Evolutionary conservation across 768 basidiomycete genomes (phyloP).

Genomic region (Lentinula lateritia): DNA sequence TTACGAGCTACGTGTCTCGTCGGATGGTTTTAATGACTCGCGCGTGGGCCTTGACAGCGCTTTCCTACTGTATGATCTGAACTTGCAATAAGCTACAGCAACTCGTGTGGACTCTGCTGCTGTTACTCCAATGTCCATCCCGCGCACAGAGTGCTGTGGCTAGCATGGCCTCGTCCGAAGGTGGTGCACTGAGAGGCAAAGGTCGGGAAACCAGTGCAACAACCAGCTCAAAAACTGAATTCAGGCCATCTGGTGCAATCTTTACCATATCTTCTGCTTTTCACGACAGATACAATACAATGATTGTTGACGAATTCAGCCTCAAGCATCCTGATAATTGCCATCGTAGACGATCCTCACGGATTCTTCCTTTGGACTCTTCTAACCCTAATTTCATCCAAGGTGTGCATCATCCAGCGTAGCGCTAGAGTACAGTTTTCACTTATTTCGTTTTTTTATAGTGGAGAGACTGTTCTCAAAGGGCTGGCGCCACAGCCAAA

Average conservation of each 20-base stretch:
- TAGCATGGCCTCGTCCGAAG: constrained; percentile 13
- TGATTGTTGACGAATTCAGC: constrained; percentile 31
- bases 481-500: constrained; percentile 54
- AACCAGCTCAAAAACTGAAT: background rate
- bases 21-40: no score
- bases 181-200: background rate
- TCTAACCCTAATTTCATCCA: constrained; percentile 29
- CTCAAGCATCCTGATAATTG: constrained; percentile 38
- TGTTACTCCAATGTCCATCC: background rate
- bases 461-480: constrained; percentile 46
- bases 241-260: background rate
- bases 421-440: background rate
- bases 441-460: constrained; percentile 14
- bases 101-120: background rate
- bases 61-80: no score
- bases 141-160: constrained; percentile 3
- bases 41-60: no score
- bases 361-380: constrained; percentile 34
- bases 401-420: constrained; percentile 25
- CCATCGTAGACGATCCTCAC: constrained; percentile 30
- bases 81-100: no score
- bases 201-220: background rate
- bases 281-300: background rate
- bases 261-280: background rate
- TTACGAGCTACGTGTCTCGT: no score